Percentiles rank a stretch among this genome's conserved stretches.
These are phyloP conservation scores for Suillus clintonianus DNA, from an alignment of 768 basidiomycete species.

Conservation along the genomic window DNA sequence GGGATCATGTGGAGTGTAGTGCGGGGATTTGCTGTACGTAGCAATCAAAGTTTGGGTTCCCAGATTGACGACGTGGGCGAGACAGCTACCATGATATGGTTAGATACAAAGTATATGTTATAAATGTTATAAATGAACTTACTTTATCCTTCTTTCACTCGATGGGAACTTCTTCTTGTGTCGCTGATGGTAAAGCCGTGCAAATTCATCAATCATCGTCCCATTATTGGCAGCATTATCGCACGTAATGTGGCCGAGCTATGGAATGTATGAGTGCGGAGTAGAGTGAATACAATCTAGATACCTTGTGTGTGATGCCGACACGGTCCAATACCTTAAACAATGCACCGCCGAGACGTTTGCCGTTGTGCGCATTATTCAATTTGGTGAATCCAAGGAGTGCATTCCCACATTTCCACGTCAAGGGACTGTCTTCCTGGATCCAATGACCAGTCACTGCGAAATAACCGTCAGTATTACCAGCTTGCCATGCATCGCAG, in stretches of 20 bases:
- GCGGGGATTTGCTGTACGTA: slow-evolving; percentile 26
- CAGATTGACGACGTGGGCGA: slow-evolving; percentile 37
- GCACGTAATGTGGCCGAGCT: slow-evolving; percentile 39
- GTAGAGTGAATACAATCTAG: slow-evolving; percentile 16
- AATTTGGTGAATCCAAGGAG: slow-evolving; percentile 39
- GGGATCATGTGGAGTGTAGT: slow-evolving; percentile 24
- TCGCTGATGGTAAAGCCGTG: too few relatives aligned
- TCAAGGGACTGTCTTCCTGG: too few relatives aligned
- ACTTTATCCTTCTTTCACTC: too few relatives aligned
- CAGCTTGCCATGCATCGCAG: slow-evolving; percentile 43
- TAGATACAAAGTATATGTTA: too few relatives aligned
- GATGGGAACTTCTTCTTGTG: too few relatives aligned
- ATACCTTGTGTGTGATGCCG: slow-evolving; percentile 32
- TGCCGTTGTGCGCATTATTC: slow-evolving; percentile 41
- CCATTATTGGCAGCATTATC: too few relatives aligned
- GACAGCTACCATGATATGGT: slow-evolving; percentile 10
- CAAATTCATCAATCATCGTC: too few relatives aligned
- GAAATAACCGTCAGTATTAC: slow-evolving; percentile 39
- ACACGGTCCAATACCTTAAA: slow-evolving; percentile 34
- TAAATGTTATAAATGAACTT: too few relatives aligned
- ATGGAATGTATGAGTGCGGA: background rate
- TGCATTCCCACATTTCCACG: slow-evolving; percentile 27
- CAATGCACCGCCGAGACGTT: slow-evolving; percentile 37
- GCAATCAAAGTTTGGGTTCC: slow-evolving; percentile 33
- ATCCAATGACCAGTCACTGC: slow-evolving; percentile 35